Conservation (phyloP, 2,329 filamentous ascomycete genomes). For the Cadophora sp. region DNA sequence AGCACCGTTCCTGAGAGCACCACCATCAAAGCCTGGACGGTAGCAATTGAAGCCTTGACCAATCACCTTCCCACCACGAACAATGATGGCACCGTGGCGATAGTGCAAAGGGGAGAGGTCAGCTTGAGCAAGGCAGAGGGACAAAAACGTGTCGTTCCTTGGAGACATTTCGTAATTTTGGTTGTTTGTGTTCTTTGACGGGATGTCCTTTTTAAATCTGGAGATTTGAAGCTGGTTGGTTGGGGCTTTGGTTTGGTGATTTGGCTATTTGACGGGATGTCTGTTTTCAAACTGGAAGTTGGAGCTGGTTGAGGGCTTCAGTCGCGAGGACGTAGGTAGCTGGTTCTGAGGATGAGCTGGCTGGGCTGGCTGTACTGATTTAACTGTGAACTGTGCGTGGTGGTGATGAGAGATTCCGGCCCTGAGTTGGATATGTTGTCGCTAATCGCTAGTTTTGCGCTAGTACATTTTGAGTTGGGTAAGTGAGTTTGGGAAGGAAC, state of each 20-base stretch:
- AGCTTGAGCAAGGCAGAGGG: slow-evolving; percentile 58
- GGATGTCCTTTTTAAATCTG: not conserved
- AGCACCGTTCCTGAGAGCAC: slow-evolving; percentile 54
- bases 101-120: slow-evolving; percentile 55
- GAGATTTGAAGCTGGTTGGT: not conserved
- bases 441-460: slow-evolving; percentile 1
- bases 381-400: slow-evolving; percentile 5
- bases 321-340: not conserved
- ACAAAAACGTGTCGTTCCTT: slow-evolving; percentile 54
- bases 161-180: slow-evolving; percentile 34
- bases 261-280: not conserved
- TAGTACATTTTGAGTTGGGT: not conserved
- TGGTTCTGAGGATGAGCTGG: not conserved
- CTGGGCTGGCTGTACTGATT: not conserved
- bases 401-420: not conserved
- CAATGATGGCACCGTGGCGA: slow-evolving; percentile 57
- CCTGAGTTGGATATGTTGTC: not conserved
- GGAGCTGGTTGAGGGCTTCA: not conserved
- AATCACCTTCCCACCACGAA: slow-evolving; percentile 59
- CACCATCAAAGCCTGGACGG: slow-evolving; percentile 56
- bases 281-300: not conserved
- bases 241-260: not conserved
- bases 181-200: not conserved
- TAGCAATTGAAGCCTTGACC: slow-evolving; percentile 58
- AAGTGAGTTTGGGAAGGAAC: slow-evolving; percentile 4